These are phyloP conservation scores for Selaginella moellendorffii DNA, from an alignment of 75 land plant species.

Conservation along the genomic window DNA sequence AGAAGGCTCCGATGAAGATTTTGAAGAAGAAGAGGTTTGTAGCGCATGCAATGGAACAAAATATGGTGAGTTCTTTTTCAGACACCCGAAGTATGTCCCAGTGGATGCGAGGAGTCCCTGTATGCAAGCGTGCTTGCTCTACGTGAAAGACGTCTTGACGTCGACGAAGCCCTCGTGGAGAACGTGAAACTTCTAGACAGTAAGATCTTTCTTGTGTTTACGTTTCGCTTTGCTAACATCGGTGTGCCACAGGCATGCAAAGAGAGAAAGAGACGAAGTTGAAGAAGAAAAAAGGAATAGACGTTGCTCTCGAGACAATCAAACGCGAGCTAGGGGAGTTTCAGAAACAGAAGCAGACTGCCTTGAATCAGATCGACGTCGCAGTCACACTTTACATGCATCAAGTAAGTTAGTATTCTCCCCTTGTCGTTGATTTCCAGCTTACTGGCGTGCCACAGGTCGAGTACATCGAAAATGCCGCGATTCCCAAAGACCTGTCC, in stretches of 20 bases:
- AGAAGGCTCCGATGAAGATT: slow-evolving; percentile 21
- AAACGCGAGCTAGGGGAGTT: slow-evolving; percentile 19
- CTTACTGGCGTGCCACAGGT: slow-evolving; percentile 16
- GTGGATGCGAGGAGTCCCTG: slow-evolving; percentile 15
- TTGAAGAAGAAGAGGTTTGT: slow-evolving; percentile 17
- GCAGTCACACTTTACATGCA: slow-evolving; percentile 20
- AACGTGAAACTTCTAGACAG: slow-evolving; percentile 20
- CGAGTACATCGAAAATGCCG: slow-evolving; percentile 20
- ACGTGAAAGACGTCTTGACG: slow-evolving; percentile 19
- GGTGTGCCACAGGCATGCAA: too few species aligned
- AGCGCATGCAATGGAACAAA: not conserved
- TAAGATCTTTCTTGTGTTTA: too few species aligned
- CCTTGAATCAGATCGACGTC: slow-evolving; percentile 21
- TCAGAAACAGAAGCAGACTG: slow-evolving; percentile 19
- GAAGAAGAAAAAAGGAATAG: slow-evolving; percentile 20
- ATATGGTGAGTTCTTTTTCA: slow-evolving; percentile 9
- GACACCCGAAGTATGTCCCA: slow-evolving; percentile 20
- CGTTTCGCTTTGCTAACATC: too few species aligned
- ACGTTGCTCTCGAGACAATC: slow-evolving; percentile 9
- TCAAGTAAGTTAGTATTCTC: slow-evolving; percentile 15
- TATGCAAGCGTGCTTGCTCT: slow-evolving; percentile 15
- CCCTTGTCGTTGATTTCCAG: not conserved
- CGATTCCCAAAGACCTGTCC: slow-evolving; percentile 23
- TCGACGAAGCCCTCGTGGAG: slow-evolving; percentile 12
- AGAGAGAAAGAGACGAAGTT: slow-evolving; percentile 22